These are phyloP conservation scores for Eimeria sp. DNA, from an alignment of 169 alveolate species.

Conservation along the genomic window DNA sequence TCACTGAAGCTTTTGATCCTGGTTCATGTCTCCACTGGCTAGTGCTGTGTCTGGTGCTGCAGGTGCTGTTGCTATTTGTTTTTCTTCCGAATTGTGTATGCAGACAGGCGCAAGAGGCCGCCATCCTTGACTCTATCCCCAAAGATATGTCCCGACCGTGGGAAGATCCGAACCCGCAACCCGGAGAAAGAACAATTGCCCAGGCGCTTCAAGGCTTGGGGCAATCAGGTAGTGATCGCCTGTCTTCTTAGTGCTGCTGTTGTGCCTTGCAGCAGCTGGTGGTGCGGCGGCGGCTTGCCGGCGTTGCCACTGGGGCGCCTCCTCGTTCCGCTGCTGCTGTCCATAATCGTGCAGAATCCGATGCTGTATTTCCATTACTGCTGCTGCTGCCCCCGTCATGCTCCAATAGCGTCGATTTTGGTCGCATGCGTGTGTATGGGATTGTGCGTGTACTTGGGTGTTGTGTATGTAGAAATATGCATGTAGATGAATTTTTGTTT, in stretches of 20 bases:
- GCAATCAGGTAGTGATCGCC: neutral
- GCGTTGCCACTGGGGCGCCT: neutral
- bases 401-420: neutral
- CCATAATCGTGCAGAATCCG: no score
- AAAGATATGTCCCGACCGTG: conserved; percentile 94
- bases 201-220: conserved; percentile 70
- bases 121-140: conserved; percentile 92
- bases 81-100: neutral
- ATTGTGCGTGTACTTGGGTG: no score
- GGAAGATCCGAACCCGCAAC: conserved; percentile 96
- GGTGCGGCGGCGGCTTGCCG: neutral
- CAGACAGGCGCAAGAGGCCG: conserved; percentile 90
- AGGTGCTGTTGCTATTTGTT: neutral
- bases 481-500: no score
- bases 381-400: neutral
- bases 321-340: no score
- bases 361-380: neutral
- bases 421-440: neutral
- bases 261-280: neutral
- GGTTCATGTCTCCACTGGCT: no score
- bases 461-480: neutral
- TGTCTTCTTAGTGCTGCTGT: no score
- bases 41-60: no score
- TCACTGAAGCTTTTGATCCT: no score
- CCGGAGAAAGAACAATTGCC: conserved; percentile 94